Percentiles rank a stretch among this genome's conserved stretches.
These are phyloP conservation scores for Cocos nucifera DNA, from an alignment of 176 grass and related monocot species.

Conservation along the genomic window DNA sequence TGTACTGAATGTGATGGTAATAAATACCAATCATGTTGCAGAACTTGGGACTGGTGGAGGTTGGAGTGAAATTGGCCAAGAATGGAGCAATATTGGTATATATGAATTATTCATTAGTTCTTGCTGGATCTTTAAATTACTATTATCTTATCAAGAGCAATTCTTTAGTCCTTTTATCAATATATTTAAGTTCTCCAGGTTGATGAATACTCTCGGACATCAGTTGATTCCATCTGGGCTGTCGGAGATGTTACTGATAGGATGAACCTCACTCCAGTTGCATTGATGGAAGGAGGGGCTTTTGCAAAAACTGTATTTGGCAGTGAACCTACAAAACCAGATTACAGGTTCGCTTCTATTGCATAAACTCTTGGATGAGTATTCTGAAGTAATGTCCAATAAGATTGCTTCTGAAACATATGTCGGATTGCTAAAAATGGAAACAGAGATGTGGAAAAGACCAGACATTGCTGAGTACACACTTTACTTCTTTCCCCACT, in stretches of 20 bases:
- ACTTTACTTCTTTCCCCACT: too few relatives aligned
- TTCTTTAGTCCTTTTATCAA: background rate
- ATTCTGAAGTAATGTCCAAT: too few relatives aligned
- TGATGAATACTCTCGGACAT: constrained; percentile 60
- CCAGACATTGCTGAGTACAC: too few relatives aligned
- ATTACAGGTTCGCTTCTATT: constrained; percentile 51
- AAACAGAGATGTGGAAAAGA: too few relatives aligned
- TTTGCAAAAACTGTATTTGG: constrained; percentile 62
- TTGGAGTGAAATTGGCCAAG: constrained; percentile 53
- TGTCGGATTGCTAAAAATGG: too few relatives aligned
- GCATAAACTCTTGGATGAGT: background rate
- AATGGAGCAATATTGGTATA: constrained; percentile 59
- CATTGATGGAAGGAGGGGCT: constrained; percentile 76
- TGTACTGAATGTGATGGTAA: too few relatives aligned
- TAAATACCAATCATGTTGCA: constrained; percentile 6
- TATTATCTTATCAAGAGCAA: background rate
- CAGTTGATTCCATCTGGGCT: constrained; percentile 77
- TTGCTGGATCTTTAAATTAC: background rate
- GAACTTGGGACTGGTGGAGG: constrained; percentile 63
- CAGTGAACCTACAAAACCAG: constrained; percentile 60
- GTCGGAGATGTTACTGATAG: constrained; percentile 79
- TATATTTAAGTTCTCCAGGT: constrained; percentile 29
- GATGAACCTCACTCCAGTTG: constrained; percentile 70
- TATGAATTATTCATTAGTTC: background rate
- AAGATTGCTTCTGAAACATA: too few relatives aligned